These are phyloP conservation scores for Paraurostyla sp. DNA, from an alignment of 73 alveolate species.

Conservation along the genomic window DNA sequence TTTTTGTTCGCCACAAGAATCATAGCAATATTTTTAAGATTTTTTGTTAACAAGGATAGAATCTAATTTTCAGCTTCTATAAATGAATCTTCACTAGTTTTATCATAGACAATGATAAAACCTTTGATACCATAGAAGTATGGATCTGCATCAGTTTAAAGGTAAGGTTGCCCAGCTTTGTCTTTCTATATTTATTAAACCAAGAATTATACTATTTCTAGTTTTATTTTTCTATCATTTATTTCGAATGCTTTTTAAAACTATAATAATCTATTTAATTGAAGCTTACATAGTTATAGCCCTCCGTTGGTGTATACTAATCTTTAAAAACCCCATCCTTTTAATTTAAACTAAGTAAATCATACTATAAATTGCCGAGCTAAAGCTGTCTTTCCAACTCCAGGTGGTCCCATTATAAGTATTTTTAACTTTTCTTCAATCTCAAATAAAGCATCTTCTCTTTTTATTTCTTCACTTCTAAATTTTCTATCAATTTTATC, in stretches of 20 bases:
- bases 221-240: background rate
- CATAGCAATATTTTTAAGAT: background rate
- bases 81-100: background rate
- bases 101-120: background rate
- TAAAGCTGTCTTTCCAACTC: slow-evolving; percentile 6
- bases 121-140: background rate
- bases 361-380: background rate
- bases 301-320: background rate
- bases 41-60: background rate
- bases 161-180: background rate
- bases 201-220: background rate
- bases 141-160: background rate
- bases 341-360: background rate
- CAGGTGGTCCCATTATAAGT: background rate
- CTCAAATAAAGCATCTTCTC: background rate
- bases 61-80: background rate
- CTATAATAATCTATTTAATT: background rate
- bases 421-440: background rate
- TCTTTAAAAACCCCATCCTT: background rate
- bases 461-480: slow-evolving; percentile 5
- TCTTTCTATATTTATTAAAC: background rate
- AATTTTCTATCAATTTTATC: background rate
- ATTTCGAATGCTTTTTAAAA: background rate
- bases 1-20: background rate
- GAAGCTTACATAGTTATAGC: background rate